A percentile compares a stretch with the other conserved stretches of the same genome.
Conservation (phyloP, 1,139 yeast species). For the Kurtzmaniella natalensis region DNA sequence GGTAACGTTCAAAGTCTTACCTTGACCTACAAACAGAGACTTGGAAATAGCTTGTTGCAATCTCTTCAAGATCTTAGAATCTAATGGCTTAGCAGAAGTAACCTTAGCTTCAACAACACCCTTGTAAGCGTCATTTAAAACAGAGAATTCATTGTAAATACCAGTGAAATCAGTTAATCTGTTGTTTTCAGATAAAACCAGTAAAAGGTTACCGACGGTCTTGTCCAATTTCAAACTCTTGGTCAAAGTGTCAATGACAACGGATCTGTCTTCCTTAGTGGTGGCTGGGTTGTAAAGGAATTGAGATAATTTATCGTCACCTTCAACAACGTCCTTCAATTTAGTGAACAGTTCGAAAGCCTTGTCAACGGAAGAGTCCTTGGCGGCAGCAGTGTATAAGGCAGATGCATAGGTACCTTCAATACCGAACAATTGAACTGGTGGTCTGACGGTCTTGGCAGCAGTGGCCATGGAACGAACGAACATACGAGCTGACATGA, state of each 20-base stretch:
- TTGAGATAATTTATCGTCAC: constrained; percentile 60
- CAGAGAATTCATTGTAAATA: constrained; percentile 67
- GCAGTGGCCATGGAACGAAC: constrained; percentile 70
- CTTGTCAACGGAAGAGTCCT: constrained; percentile 71
- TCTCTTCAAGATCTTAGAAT: constrained; percentile 73
- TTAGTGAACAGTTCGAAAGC: constrained; percentile 65
- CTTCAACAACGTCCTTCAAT: constrained; percentile 50
- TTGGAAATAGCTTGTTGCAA: constrained; percentile 74
- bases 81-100: constrained; percentile 84
- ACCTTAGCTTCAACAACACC: constrained; percentile 93
- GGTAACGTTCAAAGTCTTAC: constrained; percentile 78
- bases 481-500: constrained; percentile 66
- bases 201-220: constrained; percentile 75
- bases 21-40: constrained; percentile 79
- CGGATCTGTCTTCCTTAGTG: constrained; percentile 66
- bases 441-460: constrained; percentile 65
- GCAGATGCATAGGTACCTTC: constrained; percentile 98
- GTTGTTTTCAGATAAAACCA: constrained; percentile 91
- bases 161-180: constrained; percentile 69
- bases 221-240: constrained; percentile 61
- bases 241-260: constrained; percentile 61
- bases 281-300: constrained; percentile 82
- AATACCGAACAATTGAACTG: constrained; percentile 89
- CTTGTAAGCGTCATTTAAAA: constrained; percentile 81
- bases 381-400: constrained; percentile 85